phyloP scores from a whole-genome alignment of 2,329 filamentous ascomycete genomes.

The Graphilbum ipis-grandicollis region DNA sequence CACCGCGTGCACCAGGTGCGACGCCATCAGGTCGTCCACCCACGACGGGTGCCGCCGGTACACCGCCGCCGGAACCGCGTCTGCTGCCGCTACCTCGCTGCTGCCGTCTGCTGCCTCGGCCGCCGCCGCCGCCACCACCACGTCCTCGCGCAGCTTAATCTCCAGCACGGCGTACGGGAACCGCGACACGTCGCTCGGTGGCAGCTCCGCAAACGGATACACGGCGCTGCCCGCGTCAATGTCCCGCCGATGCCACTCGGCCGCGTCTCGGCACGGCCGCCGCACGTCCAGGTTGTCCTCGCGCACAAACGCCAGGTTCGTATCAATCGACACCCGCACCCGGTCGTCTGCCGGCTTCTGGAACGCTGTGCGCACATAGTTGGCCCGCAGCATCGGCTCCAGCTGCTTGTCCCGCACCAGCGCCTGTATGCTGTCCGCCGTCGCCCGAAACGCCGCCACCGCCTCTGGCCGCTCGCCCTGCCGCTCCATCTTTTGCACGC shows the following conservation, averaged over 20 bases:
- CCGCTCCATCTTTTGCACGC: slow-evolving; percentile 69
- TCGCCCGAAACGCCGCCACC: slow-evolving; percentile 51
- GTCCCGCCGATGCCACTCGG: slow-evolving; percentile 80
- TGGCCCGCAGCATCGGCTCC: slow-evolving; percentile 73
- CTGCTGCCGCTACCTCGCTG: too few species aligned
- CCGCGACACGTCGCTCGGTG: slow-evolving; percentile 76
- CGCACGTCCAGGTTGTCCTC: slow-evolving; percentile 61
- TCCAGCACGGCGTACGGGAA: slow-evolving; percentile 88
- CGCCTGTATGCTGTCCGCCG: slow-evolving; percentile 59
- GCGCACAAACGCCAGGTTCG: slow-evolving; percentile 73
- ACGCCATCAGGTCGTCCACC: slow-evolving; percentile 82
- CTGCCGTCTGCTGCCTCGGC: neutral
- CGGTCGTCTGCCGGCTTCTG: slow-evolving; percentile 87
- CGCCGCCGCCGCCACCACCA: slow-evolving; percentile 5
- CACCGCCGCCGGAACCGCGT: neutral
- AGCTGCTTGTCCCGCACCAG: slow-evolving; percentile 65
- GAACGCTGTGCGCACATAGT: slow-evolving; percentile 88
- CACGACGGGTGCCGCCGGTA: slow-evolving; percentile 57
- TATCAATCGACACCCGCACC: slow-evolving; percentile 84
- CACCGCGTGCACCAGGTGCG: slow-evolving; percentile 77
- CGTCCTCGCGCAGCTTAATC: slow-evolving; percentile 66
- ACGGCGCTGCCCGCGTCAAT: slow-evolving; percentile 71
- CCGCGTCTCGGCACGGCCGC: slow-evolving; percentile 75
- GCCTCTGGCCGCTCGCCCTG: slow-evolving; percentile 49
- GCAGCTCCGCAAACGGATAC: slow-evolving; percentile 74